phyloP scores from a whole-genome alignment of 176 grass and related monocot species.

The Oryza meridionalis region DNA sequence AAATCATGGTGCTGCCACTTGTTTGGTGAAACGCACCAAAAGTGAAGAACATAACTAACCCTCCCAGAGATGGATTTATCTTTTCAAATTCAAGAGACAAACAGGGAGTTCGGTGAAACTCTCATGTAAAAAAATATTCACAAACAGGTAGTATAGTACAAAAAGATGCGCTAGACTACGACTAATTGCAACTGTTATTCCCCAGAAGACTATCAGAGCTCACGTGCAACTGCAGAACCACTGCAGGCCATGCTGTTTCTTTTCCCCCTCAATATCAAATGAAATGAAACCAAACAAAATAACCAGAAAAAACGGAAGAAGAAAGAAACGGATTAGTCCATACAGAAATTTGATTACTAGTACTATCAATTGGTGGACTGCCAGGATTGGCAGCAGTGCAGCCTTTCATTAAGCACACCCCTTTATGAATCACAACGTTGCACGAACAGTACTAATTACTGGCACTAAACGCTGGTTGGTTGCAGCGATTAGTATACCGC shows the following conservation, averaged over 20 bases:
- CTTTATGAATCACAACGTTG: neutral
- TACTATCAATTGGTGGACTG: neutral
- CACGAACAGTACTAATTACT: constrained; percentile 1
- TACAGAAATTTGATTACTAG: neutral
- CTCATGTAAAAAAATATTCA: neutral
- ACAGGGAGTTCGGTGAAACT: neutral
- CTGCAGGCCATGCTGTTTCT: neutral
- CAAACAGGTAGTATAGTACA: neutral
- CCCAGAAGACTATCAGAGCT: constrained; percentile 17
- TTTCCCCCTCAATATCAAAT: neutral
- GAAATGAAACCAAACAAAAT: neutral
- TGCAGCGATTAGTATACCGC: neutral
- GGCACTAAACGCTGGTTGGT: neutral
- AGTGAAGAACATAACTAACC: neutral
- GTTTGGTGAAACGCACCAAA: neutral
- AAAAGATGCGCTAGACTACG: constrained; percentile 30
- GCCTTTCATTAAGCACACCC: neutral
- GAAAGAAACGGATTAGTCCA: neutral
- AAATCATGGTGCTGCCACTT: neutral
- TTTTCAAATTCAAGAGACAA: neutral
- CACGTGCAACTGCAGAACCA: constrained; percentile 24
- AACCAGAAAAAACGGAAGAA: neutral
- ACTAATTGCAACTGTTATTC: constrained; percentile 41
- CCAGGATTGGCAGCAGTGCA: neutral
- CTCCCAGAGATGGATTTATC: neutral